Base-by-base conservation (phyloP, 139 green algal species). In the Pedinophyceae sp. region DNA sequence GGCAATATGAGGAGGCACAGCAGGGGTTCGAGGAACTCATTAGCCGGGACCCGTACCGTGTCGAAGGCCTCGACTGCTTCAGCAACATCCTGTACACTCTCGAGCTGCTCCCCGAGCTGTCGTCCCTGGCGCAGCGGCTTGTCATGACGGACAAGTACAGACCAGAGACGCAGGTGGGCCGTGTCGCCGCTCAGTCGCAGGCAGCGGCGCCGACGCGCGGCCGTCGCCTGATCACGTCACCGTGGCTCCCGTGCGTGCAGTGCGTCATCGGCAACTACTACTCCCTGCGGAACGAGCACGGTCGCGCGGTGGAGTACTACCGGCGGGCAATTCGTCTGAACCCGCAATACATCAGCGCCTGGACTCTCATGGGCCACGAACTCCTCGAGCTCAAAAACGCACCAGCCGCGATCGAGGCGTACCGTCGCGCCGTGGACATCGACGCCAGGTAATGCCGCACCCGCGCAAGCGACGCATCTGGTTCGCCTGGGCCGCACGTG, bases 211-310 rank as follows among this genome's bases (percentile, higher is more conserved):
- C n/a, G n/a, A n/a, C n/a, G n/a, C n/a, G n/a, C n/a, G n/a, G n/a
- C n/a, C n/a, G n/a, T n/a, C n/a, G n/a, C n/a, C n/a, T n/a, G n/a
- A n/a, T n/a, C n/a, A n/a, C n/a, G n/a, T n/a, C n/a, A n/a, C n/a
- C n/a, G n/a, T n/a, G n/a, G n/a, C n/a, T n/a, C n/a, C n/a, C n/a
- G n/a, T n/a, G n/a, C n/a, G n/a, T n/a, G n/a, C 95, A 84, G 72
- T 95, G 82, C 67, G 78, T 96, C 47, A 73, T 93, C 20, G 90
- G 90, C 45, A 98, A 98, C 78, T 98, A 98, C 73, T 95, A 93
- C 79, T 89, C 78, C 43, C 68, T 96, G 5, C 54, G 30, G 54
- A 24, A 22, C n/a, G 60, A 70, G 47, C 71, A 79, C 50, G 81
- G 87, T 66, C 78, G 84, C 53, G 87, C 89, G 2, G 78, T 96